phyloP scores from a whole-genome alignment of 208 protist genomes.

The Leishmania mexicana region DNA sequence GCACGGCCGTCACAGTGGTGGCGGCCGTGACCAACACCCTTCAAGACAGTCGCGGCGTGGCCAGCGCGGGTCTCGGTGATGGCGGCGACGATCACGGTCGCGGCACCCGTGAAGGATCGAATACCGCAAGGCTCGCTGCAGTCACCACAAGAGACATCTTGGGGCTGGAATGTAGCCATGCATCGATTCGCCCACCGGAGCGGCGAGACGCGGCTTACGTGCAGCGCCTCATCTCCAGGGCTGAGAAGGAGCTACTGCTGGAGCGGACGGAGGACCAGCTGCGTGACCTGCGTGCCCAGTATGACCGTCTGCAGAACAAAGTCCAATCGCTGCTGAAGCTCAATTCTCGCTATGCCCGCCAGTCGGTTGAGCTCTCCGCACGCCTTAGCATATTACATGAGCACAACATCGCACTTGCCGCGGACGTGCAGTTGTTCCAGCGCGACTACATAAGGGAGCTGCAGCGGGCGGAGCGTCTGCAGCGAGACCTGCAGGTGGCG shows the following conservation, averaged over 20 bases:
- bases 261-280: conserved; percentile 65
- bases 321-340: conserved; percentile 52
- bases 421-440: conserved; percentile 60
- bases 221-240: conserved; percentile 61
- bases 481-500: conserved; percentile 46
- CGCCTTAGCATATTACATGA: conserved; percentile 73
- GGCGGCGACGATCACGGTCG: background rate
- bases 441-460: conserved; percentile 49
- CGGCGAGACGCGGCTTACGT: conserved; percentile 58
- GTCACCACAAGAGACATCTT: conserved; percentile 1
- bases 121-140: background rate
- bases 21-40: background rate
- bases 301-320: conserved; percentile 36
- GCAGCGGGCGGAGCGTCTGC: conserved; percentile 41
- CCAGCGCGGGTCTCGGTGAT: background rate
- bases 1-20: background rate
- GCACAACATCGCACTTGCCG: conserved; percentile 69
- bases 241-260: conserved; percentile 59
- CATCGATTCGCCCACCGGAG: conserved; percentile 3
- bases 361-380: conserved; percentile 70
- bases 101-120: background rate
- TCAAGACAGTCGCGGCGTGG: background rate
- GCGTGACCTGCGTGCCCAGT: conserved; percentile 29
- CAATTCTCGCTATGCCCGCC: conserved; percentile 74
- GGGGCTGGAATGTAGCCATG: background rate